Conservation (phyloP, 2,329 filamentous ascomycete genomes). For the Amphichorda felina region DNA sequence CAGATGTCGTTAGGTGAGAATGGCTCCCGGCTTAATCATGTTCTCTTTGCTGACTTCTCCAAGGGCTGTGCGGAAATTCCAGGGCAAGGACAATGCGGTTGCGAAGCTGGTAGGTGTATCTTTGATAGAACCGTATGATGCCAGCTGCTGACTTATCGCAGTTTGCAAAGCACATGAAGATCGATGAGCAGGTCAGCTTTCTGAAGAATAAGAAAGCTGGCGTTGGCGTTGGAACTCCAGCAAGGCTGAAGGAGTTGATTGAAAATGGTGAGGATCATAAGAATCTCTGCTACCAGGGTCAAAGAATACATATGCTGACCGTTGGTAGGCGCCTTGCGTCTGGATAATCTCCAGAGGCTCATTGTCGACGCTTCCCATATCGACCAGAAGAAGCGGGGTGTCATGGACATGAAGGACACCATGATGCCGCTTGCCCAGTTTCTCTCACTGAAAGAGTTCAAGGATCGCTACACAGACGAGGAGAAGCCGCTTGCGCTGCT, state of each 20-base stretch:
- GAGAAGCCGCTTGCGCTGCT: constrained; percentile 48
- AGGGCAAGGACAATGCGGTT: constrained; percentile 64
- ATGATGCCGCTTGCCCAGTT: constrained; percentile 70
- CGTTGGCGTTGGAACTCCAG: constrained; percentile 83
- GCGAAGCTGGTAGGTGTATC: constrained; percentile 56
- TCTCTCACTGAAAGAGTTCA: constrained; percentile 59
- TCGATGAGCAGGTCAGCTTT: constrained; percentile 72
- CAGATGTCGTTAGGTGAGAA: constrained; percentile 64
- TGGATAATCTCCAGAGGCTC: constrained; percentile 62
- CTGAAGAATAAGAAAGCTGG: constrained; percentile 61
- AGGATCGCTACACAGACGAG: constrained; percentile 52
- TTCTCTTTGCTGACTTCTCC: constrained; percentile 11
- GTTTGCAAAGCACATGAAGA: constrained; percentile 97
- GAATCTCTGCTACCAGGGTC: neutral
- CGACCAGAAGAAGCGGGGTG: constrained; percentile 85
- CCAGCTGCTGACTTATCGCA: constrained; percentile 13
- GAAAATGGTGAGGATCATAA: constrained; percentile 51
- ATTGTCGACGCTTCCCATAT: constrained; percentile 88
- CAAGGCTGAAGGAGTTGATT: constrained; percentile 69
- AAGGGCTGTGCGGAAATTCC: constrained; percentile 65
- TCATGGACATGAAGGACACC: constrained; percentile 93
- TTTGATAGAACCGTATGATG: no score
- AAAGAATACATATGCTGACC: neutral
- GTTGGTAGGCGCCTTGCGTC: constrained; percentile 50
- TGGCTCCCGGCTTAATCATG: no score